Percentiles rank a stretch among this genome's conserved stretches.
Conservation (phyloP, 78 protist genomes). For the Dictyostelium purpureum region DNA sequence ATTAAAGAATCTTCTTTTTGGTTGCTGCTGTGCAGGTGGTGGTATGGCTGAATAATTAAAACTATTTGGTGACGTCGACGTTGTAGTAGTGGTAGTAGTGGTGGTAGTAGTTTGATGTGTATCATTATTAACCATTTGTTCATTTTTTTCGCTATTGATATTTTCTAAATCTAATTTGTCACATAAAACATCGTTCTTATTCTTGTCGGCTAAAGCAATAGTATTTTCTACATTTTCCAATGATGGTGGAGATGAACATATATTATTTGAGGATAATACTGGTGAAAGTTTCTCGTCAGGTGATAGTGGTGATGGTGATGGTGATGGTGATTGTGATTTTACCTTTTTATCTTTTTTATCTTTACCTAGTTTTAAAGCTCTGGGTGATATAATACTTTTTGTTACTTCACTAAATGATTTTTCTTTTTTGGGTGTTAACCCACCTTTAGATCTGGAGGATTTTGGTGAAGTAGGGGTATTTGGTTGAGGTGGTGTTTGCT, state of each 20-base stretch:
- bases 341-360: constrained; percentile 16
- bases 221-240: no score
- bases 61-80: not conserved
- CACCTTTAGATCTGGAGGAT: not conserved
- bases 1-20: constrained; percentile 6
- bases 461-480: not conserved
- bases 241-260: no score
- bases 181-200: no score
- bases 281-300: no score
- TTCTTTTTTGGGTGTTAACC: not conserved
- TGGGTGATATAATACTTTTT: constrained; percentile 1
- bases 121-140: no score
- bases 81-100: not conserved
- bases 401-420: not conserved
- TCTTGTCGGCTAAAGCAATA: no score
- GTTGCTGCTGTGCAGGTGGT: no score
- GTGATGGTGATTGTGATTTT: not conserved
- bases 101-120: not conserved
- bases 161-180: not conserved
- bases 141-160: no score
- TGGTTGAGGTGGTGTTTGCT: not conserved
- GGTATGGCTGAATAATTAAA: no score
- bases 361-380: not conserved
- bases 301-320: not conserved
- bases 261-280: not conserved